Base-by-base conservation (phyloP, 108 stramenopile species). In the Thalassiosira profunda region DNA sequence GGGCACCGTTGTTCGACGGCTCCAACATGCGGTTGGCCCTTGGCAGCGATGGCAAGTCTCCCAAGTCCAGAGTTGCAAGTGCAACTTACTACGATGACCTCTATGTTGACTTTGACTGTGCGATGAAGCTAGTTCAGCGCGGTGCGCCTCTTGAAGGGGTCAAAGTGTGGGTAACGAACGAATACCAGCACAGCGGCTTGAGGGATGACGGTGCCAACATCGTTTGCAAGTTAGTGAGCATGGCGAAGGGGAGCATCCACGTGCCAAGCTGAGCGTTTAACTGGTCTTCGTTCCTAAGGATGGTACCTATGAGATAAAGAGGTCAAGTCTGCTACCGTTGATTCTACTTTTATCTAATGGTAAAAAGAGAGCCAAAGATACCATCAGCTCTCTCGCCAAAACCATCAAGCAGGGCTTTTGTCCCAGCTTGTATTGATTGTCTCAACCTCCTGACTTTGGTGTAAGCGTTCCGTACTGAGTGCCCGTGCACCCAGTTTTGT, bases 151-250 rank as follows among this genome's bases (percentile, higher is more conserved):
- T 95, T 28, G 89, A 90, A 52, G 72, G 77, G 0, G 77, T 85
- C 40, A 92, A 95, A 48, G 80, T 91, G 1, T 97, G 86, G 77
- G 78, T 97, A 0, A 97, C 91, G 1, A 98, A 97, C 65, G 95
- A 96, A 38, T 96, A 94, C 79, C 97, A 98, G 60, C 97, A 98
- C 72, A 90, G 86, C 7, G 97, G 96, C 8, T 42, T 98, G 5
- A 80, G 97, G 20, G 93, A 97, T 40, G 87, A 92, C 70, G 96
- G 96, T 2, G 89, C 89, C 20, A 78, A 37, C 25, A 82, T 97
- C 26, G 86, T 97, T 58, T 58, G 59, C 34, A 97, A 95, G 70
- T 71, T 97, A 24, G 56, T 91, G 17, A 86, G 86, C 4, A 96
- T 96, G 95, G 90, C 95, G 1, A 91, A 80, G 17, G 91, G 87